Conservation (phyloP, 192 early-diverging fungal genomes). For the Dissophora ornata region DNA sequence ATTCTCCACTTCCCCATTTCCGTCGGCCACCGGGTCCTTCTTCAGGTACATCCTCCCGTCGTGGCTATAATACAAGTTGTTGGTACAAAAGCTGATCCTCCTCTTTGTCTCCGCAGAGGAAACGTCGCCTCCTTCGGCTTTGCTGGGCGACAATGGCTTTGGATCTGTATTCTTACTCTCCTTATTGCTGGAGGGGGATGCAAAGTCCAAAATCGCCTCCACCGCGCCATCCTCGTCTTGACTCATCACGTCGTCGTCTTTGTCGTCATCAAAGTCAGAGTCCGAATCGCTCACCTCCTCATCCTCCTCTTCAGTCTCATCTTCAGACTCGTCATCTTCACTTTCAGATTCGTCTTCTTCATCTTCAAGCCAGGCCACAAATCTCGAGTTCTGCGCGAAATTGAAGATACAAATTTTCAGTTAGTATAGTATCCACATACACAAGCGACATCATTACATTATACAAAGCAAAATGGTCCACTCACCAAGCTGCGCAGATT, state of each 20-base stretch:
- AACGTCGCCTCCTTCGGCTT: neutral
- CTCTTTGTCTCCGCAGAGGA: constrained; percentile 13
- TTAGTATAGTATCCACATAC: neutral
- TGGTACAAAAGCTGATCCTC: constrained; percentile 44
- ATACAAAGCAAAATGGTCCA: too few species aligned
- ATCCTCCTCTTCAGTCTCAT: constrained; percentile 27
- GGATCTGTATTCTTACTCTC: neutral
- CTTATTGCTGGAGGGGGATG: neutral
- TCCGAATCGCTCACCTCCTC: constrained; percentile 26
- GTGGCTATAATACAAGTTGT: constrained; percentile 34
- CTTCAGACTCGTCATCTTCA: constrained; percentile 34
- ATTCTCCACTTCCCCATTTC: neutral
- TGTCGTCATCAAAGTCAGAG: constrained; percentile 14
- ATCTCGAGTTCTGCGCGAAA: constrained; percentile 37
- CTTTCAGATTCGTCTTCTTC: constrained; percentile 36
- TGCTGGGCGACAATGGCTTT: too few species aligned
- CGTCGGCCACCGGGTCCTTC: neutral
- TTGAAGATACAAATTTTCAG: neutral
- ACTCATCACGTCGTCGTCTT: constrained; percentile 17
- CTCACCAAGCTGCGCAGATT: constrained; percentile 35
- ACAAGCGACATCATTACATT: too few species aligned
- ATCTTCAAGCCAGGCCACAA: constrained; percentile 57
- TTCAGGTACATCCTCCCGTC: constrained; percentile 3
- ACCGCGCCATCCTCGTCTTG: constrained; percentile 6
- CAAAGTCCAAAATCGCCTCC: constrained; percentile 17